Evolutionary conservation across 1,139 yeast species (phyloP), one percentile per base, ranked within the genome.

Genomic region (Candida freyschussii): DNA sequence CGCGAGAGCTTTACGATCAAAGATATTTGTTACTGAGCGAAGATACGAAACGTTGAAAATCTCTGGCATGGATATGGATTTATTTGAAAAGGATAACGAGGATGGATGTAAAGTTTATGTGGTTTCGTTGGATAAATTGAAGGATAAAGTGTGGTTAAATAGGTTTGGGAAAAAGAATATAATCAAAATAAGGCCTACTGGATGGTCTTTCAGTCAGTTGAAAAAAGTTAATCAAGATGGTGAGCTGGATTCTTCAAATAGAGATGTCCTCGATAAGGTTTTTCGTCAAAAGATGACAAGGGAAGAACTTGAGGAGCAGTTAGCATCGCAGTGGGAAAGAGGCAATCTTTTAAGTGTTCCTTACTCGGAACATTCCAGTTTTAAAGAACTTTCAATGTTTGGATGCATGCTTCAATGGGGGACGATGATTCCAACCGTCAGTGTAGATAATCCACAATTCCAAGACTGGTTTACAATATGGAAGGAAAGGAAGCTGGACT

Each of bases 281-380:
- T 3, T 31, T 10, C 4, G 12, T 7, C 15, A 19, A n/a, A 16
- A 16, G 6, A 25, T 37, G 36, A 20, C 29, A 9, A 14, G 18
- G 10, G 36, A 27, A 13, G 11, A 21, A 17, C 32, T 37, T 17
- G 29, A 30, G 8, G 32, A 37, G 15, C 40, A 37, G 21, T 27
- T 40, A 11, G 14, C 21, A 10, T 7, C 24, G 2, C 41, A 37
- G 21, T 33, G 40, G 39, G 17, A 24, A 5, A 14, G 33, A 11
- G 36, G 40, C 3, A 28, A 39, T n/a, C 34, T 31, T 17, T 25
- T 44, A 2, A 60, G 75, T 21, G 69, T 89, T 0, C 97, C 97
- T 0, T 91, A 91, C 52, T 81, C 94, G 49, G 98, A 91, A 53
- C 98, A 91, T 59, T 86, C 96, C 11, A 84, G 95, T 32, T 89